Percentiles rank a stretch among this genome's conserved stretches.
Evolutionary conservation across 768 basidiomycete species (phyloP).

Genomic region (Boletus sp.): DNA sequence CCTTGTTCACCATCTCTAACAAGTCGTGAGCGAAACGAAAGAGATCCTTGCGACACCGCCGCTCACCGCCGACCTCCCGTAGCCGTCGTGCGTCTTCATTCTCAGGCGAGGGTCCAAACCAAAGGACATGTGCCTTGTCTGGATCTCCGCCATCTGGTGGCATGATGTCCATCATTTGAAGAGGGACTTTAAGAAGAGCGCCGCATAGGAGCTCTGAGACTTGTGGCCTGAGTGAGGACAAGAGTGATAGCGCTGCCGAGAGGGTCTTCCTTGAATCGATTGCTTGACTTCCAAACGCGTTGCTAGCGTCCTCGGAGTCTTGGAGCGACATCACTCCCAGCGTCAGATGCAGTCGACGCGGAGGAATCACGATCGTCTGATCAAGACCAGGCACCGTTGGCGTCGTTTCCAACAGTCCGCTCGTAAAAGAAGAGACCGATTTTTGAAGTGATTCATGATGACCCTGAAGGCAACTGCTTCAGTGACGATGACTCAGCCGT

Average conservation of each 20-base stretch:
- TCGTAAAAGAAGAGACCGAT: conserved; percentile 36
- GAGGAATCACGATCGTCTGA: conserved; percentile 50
- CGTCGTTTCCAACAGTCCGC: conserved; percentile 15
- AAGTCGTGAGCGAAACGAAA: conserved; percentile 4
- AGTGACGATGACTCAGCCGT: conserved; percentile 12
- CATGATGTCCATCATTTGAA: conserved; percentile 52
- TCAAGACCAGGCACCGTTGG: conserved; percentile 52
- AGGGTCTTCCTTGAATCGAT: conserved; percentile 30
- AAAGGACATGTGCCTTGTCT: conserved; percentile 53
- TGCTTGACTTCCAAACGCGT: background rate
- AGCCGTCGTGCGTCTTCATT: conserved; percentile 31
- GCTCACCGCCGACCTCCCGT: conserved; percentile 35
- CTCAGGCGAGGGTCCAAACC: conserved; percentile 45
- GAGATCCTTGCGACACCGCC: no score
- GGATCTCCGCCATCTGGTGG: conserved; percentile 35
- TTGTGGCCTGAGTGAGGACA: conserved; percentile 35
- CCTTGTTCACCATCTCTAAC: conserved; percentile 40
- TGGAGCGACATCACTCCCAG: conserved; percentile 69
- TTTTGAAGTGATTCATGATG: conserved; percentile 39
- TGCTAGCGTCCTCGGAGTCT: conserved; percentile 9
- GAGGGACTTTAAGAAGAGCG: conserved; percentile 34
- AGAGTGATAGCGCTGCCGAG: conserved; percentile 40
- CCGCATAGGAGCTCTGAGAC: conserved; percentile 42
- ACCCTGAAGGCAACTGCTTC: conserved; percentile 27
- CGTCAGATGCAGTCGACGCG: conserved; percentile 65